Conservation (phyloP, 2,329 filamentous ascomycete species). For the Colletotrichum destructivum region DNA sequence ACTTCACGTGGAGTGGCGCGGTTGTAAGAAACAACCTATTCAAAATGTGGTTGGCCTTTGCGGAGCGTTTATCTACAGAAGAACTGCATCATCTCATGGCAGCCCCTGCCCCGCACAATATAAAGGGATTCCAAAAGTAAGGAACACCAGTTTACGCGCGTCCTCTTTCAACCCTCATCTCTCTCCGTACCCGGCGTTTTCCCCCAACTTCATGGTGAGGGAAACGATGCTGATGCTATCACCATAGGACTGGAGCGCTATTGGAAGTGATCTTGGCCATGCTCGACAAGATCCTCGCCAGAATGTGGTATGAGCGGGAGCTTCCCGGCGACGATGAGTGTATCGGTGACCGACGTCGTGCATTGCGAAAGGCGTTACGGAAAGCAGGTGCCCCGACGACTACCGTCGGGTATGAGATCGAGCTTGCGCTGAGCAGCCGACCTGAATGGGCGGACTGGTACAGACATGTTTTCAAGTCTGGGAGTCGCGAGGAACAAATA, state of each 20-base stretch:
- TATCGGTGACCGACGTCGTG: background rate
- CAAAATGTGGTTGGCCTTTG: background rate
- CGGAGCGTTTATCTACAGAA: background rate
- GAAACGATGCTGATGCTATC: too few relatives aligned
- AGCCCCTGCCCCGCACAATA: background rate
- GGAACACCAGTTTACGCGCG: too few relatives aligned
- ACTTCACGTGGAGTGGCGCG: background rate
- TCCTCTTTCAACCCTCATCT: too few relatives aligned
- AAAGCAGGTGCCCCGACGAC: background rate
- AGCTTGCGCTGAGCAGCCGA: background rate
- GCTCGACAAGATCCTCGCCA: background rate
- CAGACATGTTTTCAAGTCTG: background rate
- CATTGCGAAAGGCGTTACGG: background rate
- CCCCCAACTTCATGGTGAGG: background rate
- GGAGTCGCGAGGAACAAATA: background rate
- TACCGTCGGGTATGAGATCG: background rate
- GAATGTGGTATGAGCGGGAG: background rate
- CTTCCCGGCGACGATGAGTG: too few relatives aligned
- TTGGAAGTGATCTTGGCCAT: background rate
- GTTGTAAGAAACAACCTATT: background rate
- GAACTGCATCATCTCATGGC: background rate
- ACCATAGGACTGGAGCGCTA: too few relatives aligned
- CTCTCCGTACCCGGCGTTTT: background rate
- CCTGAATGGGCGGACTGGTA: constrained; percentile 1
- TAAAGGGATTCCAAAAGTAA: background rate